A percentile compares a stretch with the other conserved stretches of the same genome.
Evolutionary conservation across 176 grass and related monocot species (phyloP).

Genomic region (Carex cristatella): DNA sequence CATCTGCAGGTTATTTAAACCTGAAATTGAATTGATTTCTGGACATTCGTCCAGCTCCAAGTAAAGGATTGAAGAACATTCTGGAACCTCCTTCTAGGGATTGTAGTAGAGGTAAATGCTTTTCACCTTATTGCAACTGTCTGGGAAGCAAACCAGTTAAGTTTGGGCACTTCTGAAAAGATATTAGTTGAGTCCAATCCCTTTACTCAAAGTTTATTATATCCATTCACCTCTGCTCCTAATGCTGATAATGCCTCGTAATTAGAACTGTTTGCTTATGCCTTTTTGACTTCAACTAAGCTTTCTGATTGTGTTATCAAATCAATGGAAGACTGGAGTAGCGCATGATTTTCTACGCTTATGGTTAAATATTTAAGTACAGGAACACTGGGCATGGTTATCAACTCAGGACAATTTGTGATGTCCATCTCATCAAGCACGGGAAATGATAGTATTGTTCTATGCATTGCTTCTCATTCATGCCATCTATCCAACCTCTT

Average conservation of each 20-base stretch:
- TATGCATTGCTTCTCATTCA: neutral
- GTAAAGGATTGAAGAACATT: neutral
- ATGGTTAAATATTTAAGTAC: neutral
- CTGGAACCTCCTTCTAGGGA: neutral
- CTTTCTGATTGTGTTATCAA: neutral
- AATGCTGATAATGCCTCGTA: too few species aligned
- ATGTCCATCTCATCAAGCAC: neutral
- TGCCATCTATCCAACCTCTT: constrained; percentile 3
- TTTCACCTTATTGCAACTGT: neutral
- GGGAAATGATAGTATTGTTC: neutral
- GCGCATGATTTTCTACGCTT: neutral
- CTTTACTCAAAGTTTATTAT: neutral
- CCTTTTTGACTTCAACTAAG: too few species aligned
- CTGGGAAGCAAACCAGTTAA: neutral
- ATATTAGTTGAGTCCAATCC: neutral
- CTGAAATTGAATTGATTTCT: neutral
- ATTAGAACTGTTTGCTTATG: neutral
- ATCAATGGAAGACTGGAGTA: neutral
- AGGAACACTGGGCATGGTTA: neutral
- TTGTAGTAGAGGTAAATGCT: neutral
- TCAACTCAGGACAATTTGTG: neutral
- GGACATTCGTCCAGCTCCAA: neutral
- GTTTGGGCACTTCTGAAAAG: neutral
- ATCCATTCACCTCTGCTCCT: neutral
- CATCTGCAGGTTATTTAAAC: neutral